phyloP scores from a whole-genome alignment of 805 yeast genomes.

The Monosporozyma aerobia region DNA sequence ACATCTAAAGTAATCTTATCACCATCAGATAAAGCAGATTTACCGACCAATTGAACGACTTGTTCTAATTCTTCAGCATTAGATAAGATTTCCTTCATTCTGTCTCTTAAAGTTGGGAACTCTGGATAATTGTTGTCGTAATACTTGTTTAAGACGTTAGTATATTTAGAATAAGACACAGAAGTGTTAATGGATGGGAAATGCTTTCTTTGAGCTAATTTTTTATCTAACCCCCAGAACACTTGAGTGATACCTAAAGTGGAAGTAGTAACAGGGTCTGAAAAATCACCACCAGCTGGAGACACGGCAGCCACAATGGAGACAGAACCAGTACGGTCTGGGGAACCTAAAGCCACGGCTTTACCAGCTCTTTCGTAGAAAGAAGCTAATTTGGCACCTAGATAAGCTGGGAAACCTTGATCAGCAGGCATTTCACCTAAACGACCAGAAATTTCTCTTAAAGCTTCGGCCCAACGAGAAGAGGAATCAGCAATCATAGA shows the following conservation, averaged over 20 bases:
- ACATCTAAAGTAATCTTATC: conserved; percentile 96
- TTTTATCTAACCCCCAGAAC: conserved; percentile 99
- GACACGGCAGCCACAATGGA: conserved; percentile 99
- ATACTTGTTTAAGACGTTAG: conserved; percentile 73
- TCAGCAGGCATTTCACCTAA: conserved; percentile 99
- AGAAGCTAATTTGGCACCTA: conserved; percentile 97
- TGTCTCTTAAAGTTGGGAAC: conserved; percentile 82
- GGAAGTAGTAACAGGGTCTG: conserved; percentile 98
- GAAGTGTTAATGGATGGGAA: conserved; percentile 98
- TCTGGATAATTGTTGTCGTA: conserved; percentile 84
- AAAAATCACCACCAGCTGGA: conserved; percentile 99
- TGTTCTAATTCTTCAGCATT: conserved; percentile 98
- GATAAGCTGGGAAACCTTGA: conserved; percentile 99
- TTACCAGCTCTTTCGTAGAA: conserved; percentile 99
- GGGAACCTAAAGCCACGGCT: conserved; percentile 90
- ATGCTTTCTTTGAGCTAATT: conserved; percentile 98
- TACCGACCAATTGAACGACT: conserved; percentile 98
- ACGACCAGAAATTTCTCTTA: conserved; percentile 99
- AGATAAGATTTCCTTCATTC: conserved; percentile 87
- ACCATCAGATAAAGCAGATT: conserved; percentile 91
- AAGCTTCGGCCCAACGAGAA: conserved; percentile 99
- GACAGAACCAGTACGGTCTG: conserved; percentile 93
- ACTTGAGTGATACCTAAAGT: conserved; percentile 99
- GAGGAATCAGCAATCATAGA: conserved; percentile 99
- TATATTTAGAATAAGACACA: conserved; percentile 94